Evolutionary conservation across 129 eudicot genomes (phyloP), one percentile per base, ranked within the genome.

Genomic region (Apium graveolens): DNA sequence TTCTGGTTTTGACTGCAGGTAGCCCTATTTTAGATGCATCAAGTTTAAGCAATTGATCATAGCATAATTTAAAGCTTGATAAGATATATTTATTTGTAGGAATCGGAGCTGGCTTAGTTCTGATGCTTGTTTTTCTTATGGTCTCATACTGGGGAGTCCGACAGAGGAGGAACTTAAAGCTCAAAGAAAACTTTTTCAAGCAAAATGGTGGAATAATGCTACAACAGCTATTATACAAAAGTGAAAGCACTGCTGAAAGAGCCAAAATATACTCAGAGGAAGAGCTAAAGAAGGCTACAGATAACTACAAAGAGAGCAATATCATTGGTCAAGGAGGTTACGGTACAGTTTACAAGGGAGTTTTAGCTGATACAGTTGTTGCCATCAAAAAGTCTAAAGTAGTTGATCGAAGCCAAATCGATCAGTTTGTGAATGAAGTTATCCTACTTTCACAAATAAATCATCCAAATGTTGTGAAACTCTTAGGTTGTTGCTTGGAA

Each of bases 331-430:
- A n/a, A 55, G 82, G 77, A 51, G 82, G 82, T 32, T 49, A 34
- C 8, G 77, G 82, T 12, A 79, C 77, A n/a, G 78, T 70, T 45
- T 75, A 48, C n/a, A n/a, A n/a, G n/a, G n/a, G n/a, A n/a, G n/a
- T n/a, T n/a, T n/a, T n/a, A n/a, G n/a, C n/a, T n/a, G n/a, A n/a
- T n/a, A n/a, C n/a, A n/a, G n/a, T n/a, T n/a, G n/a, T n/a, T n/a
- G n/a, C n/a, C n/a, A n/a, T n/a, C n/a, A n/a, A n/a, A n/a, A n/a
- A n/a, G n/a, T n/a, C n/a, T n/a, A n/a, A n/a, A n/a, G n/a, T n/a
- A n/a, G n/a, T n/a, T n/a, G n/a, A n/a, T n/a, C n/a, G n/a, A n/a
- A n/a, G n/a, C n/a, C n/a, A n/a, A n/a, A n/a, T n/a, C n/a, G n/a
- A n/a, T n/a, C n/a, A n/a, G n/a, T n/a, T n/a, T n/a, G n/a, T n/a